Percentiles rank a stretch among this genome's conserved stretches.
phyloP scores from a whole-genome alignment of 352 stramenopile species.

The Phytophthora brassicae region DNA sequence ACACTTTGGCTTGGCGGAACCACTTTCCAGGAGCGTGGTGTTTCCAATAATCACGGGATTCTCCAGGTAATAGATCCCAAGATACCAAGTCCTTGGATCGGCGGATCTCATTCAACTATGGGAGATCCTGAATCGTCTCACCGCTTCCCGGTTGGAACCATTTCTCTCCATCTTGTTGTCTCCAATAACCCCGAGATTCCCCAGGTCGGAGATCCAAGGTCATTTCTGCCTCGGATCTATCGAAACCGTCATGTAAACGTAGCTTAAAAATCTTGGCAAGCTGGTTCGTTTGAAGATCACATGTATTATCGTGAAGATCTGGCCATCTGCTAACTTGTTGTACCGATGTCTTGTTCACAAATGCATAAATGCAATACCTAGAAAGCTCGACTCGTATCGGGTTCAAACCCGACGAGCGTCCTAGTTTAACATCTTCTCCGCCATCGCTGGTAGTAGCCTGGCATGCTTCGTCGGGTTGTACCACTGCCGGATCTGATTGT shows the following conservation, averaged over 20 bases:
- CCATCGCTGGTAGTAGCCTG: background rate
- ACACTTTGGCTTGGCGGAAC: conserved; percentile 20
- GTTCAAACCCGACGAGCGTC: background rate
- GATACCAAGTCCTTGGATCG: background rate
- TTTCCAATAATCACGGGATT: background rate
- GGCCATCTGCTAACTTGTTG: background rate
- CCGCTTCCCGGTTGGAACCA: background rate
- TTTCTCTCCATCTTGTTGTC: background rate
- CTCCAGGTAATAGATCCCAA: background rate
- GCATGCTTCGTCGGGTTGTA: background rate
- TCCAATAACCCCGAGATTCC: conserved; percentile 28
- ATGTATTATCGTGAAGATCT: background rate
- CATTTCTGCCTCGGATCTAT: background rate
- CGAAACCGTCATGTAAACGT: background rate
- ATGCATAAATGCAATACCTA: conserved; percentile 12
- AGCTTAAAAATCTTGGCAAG: background rate
- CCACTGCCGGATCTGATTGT: background rate
- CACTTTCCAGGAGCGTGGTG: conserved; percentile 13
- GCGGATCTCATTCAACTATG: background rate
- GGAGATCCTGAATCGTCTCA: background rate
- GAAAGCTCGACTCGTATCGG: conserved; percentile 3
- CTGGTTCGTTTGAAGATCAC: background rate
- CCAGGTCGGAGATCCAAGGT: background rate
- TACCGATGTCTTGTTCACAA: background rate
- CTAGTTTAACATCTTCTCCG: background rate